These are phyloP conservation scores for Cetradonia linearis DNA, from an alignment of 495 filamentous ascomycete species.

Conservation along the genomic window DNA sequence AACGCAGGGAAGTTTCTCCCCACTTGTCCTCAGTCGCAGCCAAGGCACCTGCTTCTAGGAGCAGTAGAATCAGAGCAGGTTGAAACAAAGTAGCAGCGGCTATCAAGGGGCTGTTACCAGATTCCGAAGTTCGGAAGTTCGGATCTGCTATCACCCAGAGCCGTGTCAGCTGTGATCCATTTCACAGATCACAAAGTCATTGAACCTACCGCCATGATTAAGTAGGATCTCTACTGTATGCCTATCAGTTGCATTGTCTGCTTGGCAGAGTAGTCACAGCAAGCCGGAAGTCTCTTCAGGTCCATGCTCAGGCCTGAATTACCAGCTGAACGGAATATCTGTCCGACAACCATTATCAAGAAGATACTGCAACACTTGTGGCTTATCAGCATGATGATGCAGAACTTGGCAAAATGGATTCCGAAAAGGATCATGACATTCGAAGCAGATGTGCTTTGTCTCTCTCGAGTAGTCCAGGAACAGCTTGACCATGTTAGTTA, in stretches of 20 bases:
- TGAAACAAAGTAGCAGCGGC: conserved; percentile 9
- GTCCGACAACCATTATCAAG: conserved; percentile 18
- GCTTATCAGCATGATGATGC: conserved; percentile 17
- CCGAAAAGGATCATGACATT: conserved; percentile 3
- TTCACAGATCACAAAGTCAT: background rate
- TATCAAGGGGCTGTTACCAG: conserved; percentile 16
- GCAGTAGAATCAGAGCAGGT: conserved; percentile 8
- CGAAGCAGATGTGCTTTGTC: conserved; percentile 8
- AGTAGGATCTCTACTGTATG: conserved; percentile 13
- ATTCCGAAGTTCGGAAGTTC: conserved; percentile 15
- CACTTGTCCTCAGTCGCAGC: conserved; percentile 9
- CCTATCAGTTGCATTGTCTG: conserved; percentile 8
- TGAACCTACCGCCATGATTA: conserved; percentile 11
- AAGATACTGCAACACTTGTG: conserved; percentile 11
- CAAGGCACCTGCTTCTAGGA: conserved; percentile 16
- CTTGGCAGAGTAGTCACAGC: conserved; percentile 21
- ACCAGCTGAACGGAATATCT: conserved; percentile 16
- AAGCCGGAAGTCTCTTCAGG: conserved; percentile 15
- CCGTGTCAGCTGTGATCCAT: background rate
- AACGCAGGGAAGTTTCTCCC: conserved; percentile 12
- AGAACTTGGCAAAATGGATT: conserved; percentile 14
- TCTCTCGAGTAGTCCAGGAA: conserved; percentile 12
- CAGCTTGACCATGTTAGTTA: conserved; percentile 9
- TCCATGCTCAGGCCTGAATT: conserved; percentile 2
- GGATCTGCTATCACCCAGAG: conserved; percentile 15